Evolutionary conservation across 345 rosid species (phyloP).

Genomic region (rapeseed (Brassica napus)): Da-Ae NC_063447.1:38784001-38784500

Average conservation of each 20-base stretch:
- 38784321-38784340: too few species aligned
- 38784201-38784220: background rate
- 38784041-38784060: constrained; percentile 93
- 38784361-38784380: too few species aligned
- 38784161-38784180: constrained; percentile 52
- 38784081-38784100: constrained; percentile 81
- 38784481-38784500: too few species aligned
- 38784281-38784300: too few species aligned
- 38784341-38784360: too few species aligned
- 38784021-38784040: constrained; percentile 81
- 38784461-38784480: too few species aligned
- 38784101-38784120: constrained; percentile 97
- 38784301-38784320: too few species aligned
- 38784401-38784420: too few species aligned
- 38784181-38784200: background rate
- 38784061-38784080: constrained; percentile 91
- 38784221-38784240: background rate
- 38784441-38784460: too few species aligned
- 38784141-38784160: constrained; percentile 80
- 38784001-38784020: constrained; percentile 91
- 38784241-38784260: background rate
- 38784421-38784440: too few species aligned
- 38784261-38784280: background rate
- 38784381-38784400: too few species aligned
- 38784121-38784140: constrained; percentile 81